A percentile compares a stretch with the other conserved stretches of the same genome.
Conservation (phyloP, 805 yeast species). For the Spathaspora arborariae region DNA sequence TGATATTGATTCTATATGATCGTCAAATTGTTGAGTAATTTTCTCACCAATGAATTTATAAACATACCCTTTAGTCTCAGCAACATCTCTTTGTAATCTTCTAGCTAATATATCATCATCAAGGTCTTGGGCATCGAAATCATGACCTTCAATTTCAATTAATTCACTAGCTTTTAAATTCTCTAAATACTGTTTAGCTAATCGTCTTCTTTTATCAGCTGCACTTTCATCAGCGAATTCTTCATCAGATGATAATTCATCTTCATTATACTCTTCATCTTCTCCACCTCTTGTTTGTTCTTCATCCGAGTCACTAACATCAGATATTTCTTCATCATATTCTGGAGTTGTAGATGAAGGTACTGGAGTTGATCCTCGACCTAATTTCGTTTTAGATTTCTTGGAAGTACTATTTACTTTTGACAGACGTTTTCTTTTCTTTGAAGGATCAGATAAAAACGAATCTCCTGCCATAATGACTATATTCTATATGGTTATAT, state of each 20-base stretch:
- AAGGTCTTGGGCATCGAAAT: constrained; percentile 84
- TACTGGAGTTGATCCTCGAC: constrained; percentile 7
- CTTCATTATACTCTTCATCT: constrained; percentile 42
- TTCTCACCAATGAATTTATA: constrained; percentile 63
- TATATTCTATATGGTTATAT: not conserved
- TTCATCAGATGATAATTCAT: constrained; percentile 57
- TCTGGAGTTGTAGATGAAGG: constrained; percentile 11
- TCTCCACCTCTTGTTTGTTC: constrained; percentile 58
- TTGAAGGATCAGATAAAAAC: constrained; percentile 58
- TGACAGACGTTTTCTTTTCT: constrained; percentile 42
- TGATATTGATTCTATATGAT: constrained; percentile 33
- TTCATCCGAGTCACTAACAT: constrained; percentile 44
- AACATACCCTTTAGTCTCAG: constrained; percentile 81
- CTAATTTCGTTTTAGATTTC: constrained; percentile 7
- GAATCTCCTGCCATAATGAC: constrained; percentile 52
- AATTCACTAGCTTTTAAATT: constrained; percentile 59
- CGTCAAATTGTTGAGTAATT: constrained; percentile 37
- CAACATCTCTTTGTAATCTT: constrained; percentile 82
- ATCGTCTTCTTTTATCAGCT: constrained; percentile 89
- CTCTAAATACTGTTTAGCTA: constrained; percentile 89
- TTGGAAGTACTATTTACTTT: constrained; percentile 19
- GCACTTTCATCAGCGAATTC: constrained; percentile 75
- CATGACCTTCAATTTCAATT: constrained; percentile 39
- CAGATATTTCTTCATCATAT: constrained; percentile 56
- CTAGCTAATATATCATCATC: constrained; percentile 82